Evolutionary conservation across 192 early-diverging fungal genomes (phyloP).

Genomic region (Mycoemilia scoparia): DNA sequence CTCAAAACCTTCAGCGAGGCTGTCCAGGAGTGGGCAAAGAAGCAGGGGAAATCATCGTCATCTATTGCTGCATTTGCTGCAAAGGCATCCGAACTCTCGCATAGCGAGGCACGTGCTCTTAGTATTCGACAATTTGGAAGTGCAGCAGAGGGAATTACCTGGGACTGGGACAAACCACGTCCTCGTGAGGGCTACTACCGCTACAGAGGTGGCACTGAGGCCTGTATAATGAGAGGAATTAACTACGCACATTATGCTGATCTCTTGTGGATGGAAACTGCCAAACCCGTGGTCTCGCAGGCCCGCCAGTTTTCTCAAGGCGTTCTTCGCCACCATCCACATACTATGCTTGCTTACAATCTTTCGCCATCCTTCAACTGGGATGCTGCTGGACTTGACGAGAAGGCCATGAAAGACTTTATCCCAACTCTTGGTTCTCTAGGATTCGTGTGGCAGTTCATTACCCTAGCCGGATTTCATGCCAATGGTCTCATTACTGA

Average conservation of each 20-base stretch:
- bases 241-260: conserved; percentile 82
- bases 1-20: conserved; percentile 70
- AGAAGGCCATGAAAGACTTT: conserved; percentile 72
- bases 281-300: conserved; percentile 80
- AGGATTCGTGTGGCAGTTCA: conserved; percentile 97
- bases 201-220: conserved; percentile 85
- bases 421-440: conserved; percentile 67
- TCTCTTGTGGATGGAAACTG: conserved; percentile 95
- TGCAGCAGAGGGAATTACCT: conserved; percentile 35
- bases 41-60: conserved; percentile 20
- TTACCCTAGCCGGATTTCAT: conserved; percentile 90
- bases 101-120: conserved; percentile 64
- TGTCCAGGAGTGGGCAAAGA: conserved; percentile 50
- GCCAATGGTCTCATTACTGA: conserved; percentile 73
- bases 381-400: conserved; percentile 87
- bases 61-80: conserved; percentile 27
- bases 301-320: conserved; percentile 78
- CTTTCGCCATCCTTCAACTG: conserved; percentile 96
- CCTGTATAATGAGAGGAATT: conserved; percentile 62
- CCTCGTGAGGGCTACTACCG: conserved; percentile 93
- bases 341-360: conserved; percentile 88
- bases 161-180: conserved; percentile 80
- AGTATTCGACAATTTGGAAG: conserved; percentile 38
- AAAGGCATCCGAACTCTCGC: conserved; percentile 43
- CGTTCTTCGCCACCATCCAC: conserved; percentile 58